Percentiles rank a stretch among this genome's conserved stretches.
phyloP scores from a whole-genome alignment of 2,329 filamentous ascomycete species.

The Colletotrichum acutatum region DNA sequence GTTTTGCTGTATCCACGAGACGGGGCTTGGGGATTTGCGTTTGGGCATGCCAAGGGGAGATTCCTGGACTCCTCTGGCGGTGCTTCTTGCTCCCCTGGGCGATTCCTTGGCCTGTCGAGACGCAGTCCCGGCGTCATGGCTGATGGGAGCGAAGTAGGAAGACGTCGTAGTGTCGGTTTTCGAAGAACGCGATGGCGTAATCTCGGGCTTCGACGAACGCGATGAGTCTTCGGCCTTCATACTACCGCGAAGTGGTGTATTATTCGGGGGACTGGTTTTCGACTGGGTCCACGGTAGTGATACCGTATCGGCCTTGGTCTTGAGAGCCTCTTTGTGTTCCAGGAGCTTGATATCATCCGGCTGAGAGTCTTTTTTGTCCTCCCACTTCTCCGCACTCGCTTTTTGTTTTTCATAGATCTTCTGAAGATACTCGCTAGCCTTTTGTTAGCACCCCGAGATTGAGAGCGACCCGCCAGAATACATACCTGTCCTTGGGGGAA shows the following conservation, averaged over 20 bases:
- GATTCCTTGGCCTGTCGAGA: not conserved
- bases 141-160: not conserved
- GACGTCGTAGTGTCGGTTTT: not conserved
- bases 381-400: not conserved
- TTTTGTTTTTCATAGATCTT: not conserved
- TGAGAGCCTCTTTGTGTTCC: slow-evolving; percentile 10
- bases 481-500: not conserved
- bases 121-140: not conserved
- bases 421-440: not conserved
- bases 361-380: not conserved
- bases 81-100: slow-evolving; percentile 6
- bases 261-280: not conserved
- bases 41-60: not conserved
- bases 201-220: not conserved
- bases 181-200: not conserved
- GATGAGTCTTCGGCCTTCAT: slow-evolving; percentile 10
- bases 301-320: not conserved
- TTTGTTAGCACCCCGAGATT: not conserved
- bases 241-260: not conserved
- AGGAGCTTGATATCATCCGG: slow-evolving; percentile 11
- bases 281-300: not conserved
- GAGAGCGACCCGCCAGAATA: not conserved
- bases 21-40: slow-evolving; percentile 36
- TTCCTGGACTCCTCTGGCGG: not conserved
- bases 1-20: slow-evolving; percentile 62